Base-by-base conservation (phyloP, 2,329 filamentous ascomycete species). In the Talaromyces sp. region DNA sequence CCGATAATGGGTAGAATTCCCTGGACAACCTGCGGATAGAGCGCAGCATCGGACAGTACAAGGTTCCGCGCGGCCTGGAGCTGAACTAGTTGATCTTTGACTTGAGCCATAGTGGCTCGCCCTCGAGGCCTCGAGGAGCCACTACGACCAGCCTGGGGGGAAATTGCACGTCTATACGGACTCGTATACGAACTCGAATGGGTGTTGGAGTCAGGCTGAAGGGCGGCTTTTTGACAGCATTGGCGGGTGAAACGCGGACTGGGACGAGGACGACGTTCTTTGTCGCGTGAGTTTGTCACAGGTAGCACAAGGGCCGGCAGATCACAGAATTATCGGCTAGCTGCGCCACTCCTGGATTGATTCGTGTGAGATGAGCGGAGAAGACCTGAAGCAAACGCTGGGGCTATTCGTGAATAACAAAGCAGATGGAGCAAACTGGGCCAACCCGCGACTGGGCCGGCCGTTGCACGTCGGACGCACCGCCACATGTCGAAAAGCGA, bases 1-100 rank as follows among this genome's bases (percentile, higher is more conserved):
- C 88, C 87, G 75, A 97, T 90, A 69, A 98, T 93, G 59, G 93
- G 92, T n/a, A 98, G 80, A 64, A 98, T 91, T 54, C 91, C 92
- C 71, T 91, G 90, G 64, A 99, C 88, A 72, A 99, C 93, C 75
- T 90, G 91, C 56, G 89, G 87, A 75, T 98, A 99, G 78, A 96
- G 91, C 71, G 86, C 87, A 64, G 93, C 84, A 77, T 98, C 93
- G 67, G 85, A 86, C 62, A 98, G 84, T 58, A 96, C 93, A 64
- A 98, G 88, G 73, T 90, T 90, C 71, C 95, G 91, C 64, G 95
- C 95, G 69, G 90, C 88, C 74, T 96, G 88, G 68, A 99, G 88
- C 81, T 97, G 93, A 68, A 86, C 85, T 70, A 98, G 85, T 77
- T 93, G 91, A 70, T 92, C 88, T 71, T 84, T 81, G 61, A 77